These are phyloP conservation scores for Lyophyllum decastes DNA, from an alignment of 768 basidiomycete species.

Conservation along the genomic window DNA sequence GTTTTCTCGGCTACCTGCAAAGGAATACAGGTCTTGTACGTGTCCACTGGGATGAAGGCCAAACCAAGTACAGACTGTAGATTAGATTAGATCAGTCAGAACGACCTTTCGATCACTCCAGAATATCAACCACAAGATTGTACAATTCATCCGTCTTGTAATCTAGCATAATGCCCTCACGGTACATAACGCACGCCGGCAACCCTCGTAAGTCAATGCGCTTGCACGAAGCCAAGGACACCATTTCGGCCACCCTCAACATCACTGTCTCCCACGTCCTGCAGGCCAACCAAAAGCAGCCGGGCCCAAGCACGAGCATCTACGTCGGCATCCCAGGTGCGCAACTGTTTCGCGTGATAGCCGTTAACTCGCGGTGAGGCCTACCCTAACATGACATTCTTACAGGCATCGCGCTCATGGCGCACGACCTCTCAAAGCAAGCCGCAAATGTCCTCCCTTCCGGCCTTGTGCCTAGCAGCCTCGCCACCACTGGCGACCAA, in stretches of 20 bases:
- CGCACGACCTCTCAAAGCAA: background rate
- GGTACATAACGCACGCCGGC: too few relatives aligned
- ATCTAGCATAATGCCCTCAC: too few relatives aligned
- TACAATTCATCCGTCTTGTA: too few relatives aligned
- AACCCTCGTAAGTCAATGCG: background rate
- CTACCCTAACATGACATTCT: too few relatives aligned
- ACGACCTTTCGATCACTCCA: too few relatives aligned
- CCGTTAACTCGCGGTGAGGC: too few relatives aligned
- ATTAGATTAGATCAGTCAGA: too few relatives aligned
- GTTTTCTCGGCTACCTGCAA: too few relatives aligned
- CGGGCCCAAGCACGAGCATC: slow-evolving; percentile 2
- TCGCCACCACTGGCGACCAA: background rate
- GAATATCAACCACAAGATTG: too few relatives aligned
- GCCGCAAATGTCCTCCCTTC: background rate
- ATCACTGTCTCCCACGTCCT: background rate
- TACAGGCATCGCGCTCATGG: slow-evolving; percentile 8
- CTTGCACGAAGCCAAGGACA: background rate
- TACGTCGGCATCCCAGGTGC: slow-evolving; percentile 19
- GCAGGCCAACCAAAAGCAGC: background rate
- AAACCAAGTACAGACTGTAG: too few relatives aligned
- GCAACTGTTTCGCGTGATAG: background rate
- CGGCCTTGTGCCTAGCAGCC: background rate
- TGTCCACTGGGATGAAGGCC: too few relatives aligned
- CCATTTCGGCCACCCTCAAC: slow-evolving; percentile 2
- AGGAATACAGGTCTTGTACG: too few relatives aligned